phyloP scores from a whole-genome alignment of 2,329 filamentous ascomycete genomes.

The Thelonectria blattea region DNA sequence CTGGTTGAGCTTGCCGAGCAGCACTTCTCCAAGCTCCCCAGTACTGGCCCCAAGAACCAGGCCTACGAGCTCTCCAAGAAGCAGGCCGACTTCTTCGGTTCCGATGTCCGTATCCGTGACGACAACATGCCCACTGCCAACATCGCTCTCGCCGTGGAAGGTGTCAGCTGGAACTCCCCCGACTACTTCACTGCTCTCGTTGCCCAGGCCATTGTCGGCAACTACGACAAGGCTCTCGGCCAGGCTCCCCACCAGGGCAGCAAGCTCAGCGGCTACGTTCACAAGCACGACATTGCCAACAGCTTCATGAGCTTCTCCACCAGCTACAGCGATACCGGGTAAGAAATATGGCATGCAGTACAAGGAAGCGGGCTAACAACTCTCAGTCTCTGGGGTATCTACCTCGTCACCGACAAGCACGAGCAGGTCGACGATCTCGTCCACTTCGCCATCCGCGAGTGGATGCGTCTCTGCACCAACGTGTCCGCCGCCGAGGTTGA shows the following conservation, averaged over 20 bases:
- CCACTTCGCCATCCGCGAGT: constrained; percentile 98
- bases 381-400: constrained; percentile 96
- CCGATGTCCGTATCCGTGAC: constrained; percentile 93
- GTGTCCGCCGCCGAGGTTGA: constrained; percentile 92
- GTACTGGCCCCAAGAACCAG: constrained; percentile 74
- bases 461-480: constrained; percentile 90
- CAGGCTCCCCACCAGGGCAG: constrained; percentile 96
- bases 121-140: constrained; percentile 96
- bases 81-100: constrained; percentile 94
- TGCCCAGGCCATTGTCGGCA: constrained; percentile 97
- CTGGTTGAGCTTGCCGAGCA: constrained; percentile 96
- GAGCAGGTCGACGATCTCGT: constrained; percentile 91
- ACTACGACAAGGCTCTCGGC: constrained; percentile 99
- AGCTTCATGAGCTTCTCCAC: constrained; percentile 99
- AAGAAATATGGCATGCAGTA: constrained; percentile 47
- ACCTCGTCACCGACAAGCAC: constrained; percentile 90
- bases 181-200: constrained; percentile 99
- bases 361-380: constrained; percentile 31
- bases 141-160: constrained; percentile 98
- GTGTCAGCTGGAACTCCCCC: constrained; percentile 98
- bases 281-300: constrained; percentile 95
- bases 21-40: constrained; percentile 84
- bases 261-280: constrained; percentile 94
- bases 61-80: constrained; percentile 80
- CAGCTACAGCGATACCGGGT: constrained; percentile 99